Base-by-base conservation (phyloP, 768 basidiomycete genomes). In the Rhodocollybia butyracea region DNA sequence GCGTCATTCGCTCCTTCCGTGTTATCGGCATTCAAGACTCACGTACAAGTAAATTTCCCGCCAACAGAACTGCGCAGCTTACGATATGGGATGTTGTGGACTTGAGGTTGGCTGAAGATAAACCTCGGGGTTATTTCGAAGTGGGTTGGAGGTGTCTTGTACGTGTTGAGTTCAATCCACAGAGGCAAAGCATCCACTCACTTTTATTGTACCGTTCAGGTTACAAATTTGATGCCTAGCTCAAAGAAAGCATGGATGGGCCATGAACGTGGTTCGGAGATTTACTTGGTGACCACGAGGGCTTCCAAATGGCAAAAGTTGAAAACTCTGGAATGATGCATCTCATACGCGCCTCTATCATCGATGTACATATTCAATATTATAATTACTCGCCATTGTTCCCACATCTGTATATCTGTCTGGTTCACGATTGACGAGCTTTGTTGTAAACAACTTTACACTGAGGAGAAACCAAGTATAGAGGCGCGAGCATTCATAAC, bases 21-120 rank as follows among this genome's bases (percentile, higher is more conserved):
- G 82, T 95, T 5, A 64, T 94, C 15, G 73, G 84, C 13, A 77
- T 87, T 15, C 73, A 80, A 59, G 94, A 90, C 64, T 80, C 82
- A 17, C 74, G 76, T 32, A 85, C 83, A 26, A 60, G 64, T 0
- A 76, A 78, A 57, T 73, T 78, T 50, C 76, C 78, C 0, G 72
- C 81, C 7, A 73, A 79, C 57, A 79, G 91, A 47, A 76, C 71
- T 1, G 94, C 86, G 0, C 89, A 91, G 65, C 60, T 98, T 52
- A 94, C 88, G 0, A 79, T 95, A 3, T 94, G 91, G 91, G 91
- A 95, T 62, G 85, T 82, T 2, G 70, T 81, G 3, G 72, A 72
- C 12, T 57, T 88, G 26, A 73, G 70, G 0, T 61, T 74, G n/a
- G 71, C 72, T 22, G 86, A 88, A 58, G 81, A 76, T 4, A 74